Base-by-base conservation (phyloP, 257 asterid genomes). In the Coffea eugenioides region DNA sequence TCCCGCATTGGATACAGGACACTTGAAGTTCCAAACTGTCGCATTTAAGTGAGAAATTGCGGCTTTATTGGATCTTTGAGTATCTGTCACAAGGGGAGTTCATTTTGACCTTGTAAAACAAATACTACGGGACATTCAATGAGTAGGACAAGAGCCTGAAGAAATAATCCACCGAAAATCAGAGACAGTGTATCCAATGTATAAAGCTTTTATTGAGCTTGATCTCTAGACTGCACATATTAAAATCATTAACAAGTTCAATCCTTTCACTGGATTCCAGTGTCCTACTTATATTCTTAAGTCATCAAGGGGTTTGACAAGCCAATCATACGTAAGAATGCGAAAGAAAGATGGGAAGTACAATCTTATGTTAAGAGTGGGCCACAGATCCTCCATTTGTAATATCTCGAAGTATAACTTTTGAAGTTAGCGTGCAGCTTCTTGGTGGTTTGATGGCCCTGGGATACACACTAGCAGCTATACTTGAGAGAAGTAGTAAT, bases 301-400 rank as follows among this genome's bases (percentile, higher is more conserved):
- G 97, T 94, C 99, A n/a, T 72, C 97, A 45, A 94, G 82, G 83
- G 31, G 84, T 71, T 92, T 96, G 83, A 80, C 91, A 10, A 90
- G 99, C 80, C 99, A 96, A 80, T 96, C 99, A 5, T 96, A 96
- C 86, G 85, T 96, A 90, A 92, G 99, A 91, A 96, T 96, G 99
- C 89, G 99, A 89, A 94, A 94, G 84, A 87, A 91, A 82, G 98
- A 96, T 78, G 99, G 99, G 52, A 96, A 91, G 83, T 96, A 96
- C 90, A 96, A 85, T 88, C 99, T 96, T 85, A 96, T 96, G 98
- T 96, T 96, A 96, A 98, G 99, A 96, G 86, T 96, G 99, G 99
- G 98, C 92, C 48, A 91, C 96, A 5, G 99, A 96, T 82, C 84
- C 85, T 78, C 99, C 99, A 76, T 96, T 96, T 80, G 90, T 96